phyloP scores from a whole-genome alignment of 176 grass and related monocot species.

The Raddia distichophylla region DNA sequence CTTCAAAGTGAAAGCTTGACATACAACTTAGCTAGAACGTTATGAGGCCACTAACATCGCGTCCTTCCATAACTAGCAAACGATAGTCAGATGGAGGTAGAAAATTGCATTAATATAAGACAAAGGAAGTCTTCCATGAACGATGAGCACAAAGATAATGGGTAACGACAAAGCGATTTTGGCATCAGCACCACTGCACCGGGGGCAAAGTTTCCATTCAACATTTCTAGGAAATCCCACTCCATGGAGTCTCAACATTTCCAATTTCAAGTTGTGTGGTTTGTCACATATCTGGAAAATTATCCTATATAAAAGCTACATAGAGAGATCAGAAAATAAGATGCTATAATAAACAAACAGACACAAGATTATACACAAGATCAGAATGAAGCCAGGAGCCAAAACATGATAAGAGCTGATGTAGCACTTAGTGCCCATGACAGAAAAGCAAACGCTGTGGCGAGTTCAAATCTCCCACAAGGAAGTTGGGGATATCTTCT shows the following conservation, averaged over 20 bases:
- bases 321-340: constrained; percentile 1
- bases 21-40: not conserved
- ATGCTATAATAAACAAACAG: constrained; percentile 57
- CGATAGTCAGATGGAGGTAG: not conserved
- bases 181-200: constrained; percentile 17
- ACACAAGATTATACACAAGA: no score
- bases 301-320: constrained; percentile 33
- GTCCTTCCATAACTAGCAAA: not conserved
- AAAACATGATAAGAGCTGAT: constrained; percentile 91
- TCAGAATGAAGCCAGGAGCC: constrained; percentile 72
- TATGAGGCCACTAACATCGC: not conserved
- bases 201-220: constrained; percentile 15
- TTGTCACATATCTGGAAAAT: constrained; percentile 27
- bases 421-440: constrained; percentile 74
- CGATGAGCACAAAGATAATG: not conserved
- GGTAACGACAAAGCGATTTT: not conserved
- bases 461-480: constrained; percentile 66
- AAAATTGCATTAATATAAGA: not conserved
- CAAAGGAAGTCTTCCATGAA: not conserved
- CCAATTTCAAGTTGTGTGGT: constrained; percentile 2
- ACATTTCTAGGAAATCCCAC: constrained; percentile 23
- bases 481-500: constrained; percentile 62
- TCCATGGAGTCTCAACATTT: constrained; percentile 33
- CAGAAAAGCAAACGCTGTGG: constrained; percentile 77
- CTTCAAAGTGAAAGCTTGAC: not conserved